phyloP scores from a whole-genome alignment of 2,329 filamentous ascomycete genomes.

The Botrytis hyacinthi region DNA sequence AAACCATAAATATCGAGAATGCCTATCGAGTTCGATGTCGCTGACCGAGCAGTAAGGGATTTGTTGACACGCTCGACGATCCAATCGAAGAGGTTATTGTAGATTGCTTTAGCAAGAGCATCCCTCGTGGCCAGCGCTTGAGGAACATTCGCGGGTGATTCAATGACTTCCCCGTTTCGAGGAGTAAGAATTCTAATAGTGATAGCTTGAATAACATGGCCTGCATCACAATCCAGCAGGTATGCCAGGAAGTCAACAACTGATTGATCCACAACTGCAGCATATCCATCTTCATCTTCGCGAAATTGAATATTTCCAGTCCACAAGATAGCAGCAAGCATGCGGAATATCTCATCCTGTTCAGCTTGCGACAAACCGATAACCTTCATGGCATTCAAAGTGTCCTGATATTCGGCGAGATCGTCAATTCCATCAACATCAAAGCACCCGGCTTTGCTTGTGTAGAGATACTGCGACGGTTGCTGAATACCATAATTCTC shows the following conservation, averaged over 20 bases:
- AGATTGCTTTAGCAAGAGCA: constrained; percentile 91
- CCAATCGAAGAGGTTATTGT: constrained; percentile 98
- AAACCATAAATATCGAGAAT: constrained; percentile 99
- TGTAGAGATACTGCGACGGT: constrained; percentile 91
- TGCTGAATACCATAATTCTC: constrained; percentile 87
- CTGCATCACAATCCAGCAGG: constrained; percentile 80
- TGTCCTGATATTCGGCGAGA: constrained; percentile 82
- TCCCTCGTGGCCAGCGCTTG: constrained; percentile 87
- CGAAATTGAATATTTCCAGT: constrained; percentile 88
- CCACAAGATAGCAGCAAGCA: constrained; percentile 90
- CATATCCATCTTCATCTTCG: constrained; percentile 88
- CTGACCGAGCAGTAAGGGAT: constrained; percentile 75
- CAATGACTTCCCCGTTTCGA: constrained; percentile 63
- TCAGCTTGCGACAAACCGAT: constrained; percentile 86
- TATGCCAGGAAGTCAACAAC: constrained; percentile 95
- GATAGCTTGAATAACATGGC: constrained; percentile 79
- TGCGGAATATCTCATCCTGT: constrained; percentile 95
- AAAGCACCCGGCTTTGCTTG: constrained; percentile 89
- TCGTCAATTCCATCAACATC: constrained; percentile 95
- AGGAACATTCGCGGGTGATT: constrained; percentile 78
- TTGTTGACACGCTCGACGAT: constrained; percentile 90
- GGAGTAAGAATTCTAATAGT: constrained; percentile 82
- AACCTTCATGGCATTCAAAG: constrained; percentile 87
- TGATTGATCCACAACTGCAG: constrained; percentile 80
- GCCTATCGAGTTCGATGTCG: constrained; percentile 80